Conservation (phyloP, 2,329 filamentous ascomycete genomes). For the Penicillium sp. region DNA sequence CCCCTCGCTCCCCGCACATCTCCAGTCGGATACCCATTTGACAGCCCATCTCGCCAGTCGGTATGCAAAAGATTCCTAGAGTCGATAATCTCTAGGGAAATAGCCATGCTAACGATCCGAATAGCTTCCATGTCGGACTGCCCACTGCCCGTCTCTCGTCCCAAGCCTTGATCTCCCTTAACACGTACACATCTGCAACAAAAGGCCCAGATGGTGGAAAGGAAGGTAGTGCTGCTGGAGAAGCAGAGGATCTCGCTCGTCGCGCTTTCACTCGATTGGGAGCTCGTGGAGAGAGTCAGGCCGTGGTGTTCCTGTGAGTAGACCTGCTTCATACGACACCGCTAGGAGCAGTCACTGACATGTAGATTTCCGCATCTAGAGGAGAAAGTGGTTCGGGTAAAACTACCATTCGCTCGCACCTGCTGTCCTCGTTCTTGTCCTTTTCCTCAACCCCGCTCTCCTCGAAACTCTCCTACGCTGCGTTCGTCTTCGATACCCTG, state of each 20-base stretch:
- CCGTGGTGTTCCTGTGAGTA: constrained; percentile 86
- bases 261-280: constrained; percentile 84
- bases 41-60: constrained; percentile 55
- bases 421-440: constrained; percentile 80
- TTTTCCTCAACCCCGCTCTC: constrained; percentile 93
- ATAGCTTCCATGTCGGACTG: constrained; percentile 84
- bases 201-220: constrained; percentile 89
- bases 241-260: constrained; percentile 87
- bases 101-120: not conserved
- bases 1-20: constrained; percentile 77
- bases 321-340: not conserved
- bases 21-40: constrained; percentile 55
- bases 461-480: constrained; percentile 86
- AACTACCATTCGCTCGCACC: constrained; percentile 87
- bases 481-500: constrained; percentile 93
- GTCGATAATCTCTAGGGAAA: not conserved
- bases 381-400: constrained; percentile 97
- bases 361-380: constrained; percentile 50
- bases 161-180: constrained; percentile 86
- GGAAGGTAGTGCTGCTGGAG: constrained; percentile 88
- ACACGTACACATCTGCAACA: constrained; percentile 88
- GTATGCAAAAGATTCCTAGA: constrained; percentile 27
- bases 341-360: constrained; percentile 20
- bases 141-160: constrained; percentile 88
- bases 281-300: constrained; percentile 88